A percentile compares a stretch with the other conserved stretches of the same genome.
Conservation (phyloP, 75 land plant species). For the Cupressus sempervirens region DNA sequence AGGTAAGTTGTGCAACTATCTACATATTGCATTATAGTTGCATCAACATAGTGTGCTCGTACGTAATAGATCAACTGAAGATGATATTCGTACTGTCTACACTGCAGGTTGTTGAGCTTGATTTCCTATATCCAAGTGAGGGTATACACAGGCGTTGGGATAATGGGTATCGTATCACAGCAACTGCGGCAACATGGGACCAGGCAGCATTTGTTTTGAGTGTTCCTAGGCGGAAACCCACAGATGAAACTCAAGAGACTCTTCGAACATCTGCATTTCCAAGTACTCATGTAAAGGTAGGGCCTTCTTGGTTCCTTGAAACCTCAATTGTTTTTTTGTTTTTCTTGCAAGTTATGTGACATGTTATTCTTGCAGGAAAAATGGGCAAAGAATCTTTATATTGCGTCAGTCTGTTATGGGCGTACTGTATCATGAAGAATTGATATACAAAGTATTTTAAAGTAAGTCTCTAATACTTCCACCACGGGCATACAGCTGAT, state of each 20-base stretch:
- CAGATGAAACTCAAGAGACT: slow-evolving; percentile 79
- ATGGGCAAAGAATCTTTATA: slow-evolving; percentile 58
- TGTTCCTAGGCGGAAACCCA: slow-evolving; percentile 55
- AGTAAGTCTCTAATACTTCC: slow-evolving; percentile 2
- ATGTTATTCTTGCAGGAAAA: slow-evolving; percentile 38
- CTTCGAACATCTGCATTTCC: slow-evolving; percentile 78
- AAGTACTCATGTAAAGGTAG: slow-evolving; percentile 71
- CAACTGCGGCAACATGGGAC: slow-evolving; percentile 74
- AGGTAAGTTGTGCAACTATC: slow-evolving; percentile 26
- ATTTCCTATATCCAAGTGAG: slow-evolving; percentile 81
- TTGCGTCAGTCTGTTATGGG: slow-evolving; percentile 56
- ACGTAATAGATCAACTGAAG: background rate
- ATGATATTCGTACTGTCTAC: background rate
- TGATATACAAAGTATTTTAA: background rate
- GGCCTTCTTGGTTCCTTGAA: background rate
- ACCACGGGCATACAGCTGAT: slow-evolving; percentile 14
- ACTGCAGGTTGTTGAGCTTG: slow-evolving; percentile 69
- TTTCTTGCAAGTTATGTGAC: slow-evolving; percentile 5
- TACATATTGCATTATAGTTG: background rate
- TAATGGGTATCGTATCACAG: slow-evolving; percentile 68
- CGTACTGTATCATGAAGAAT: slow-evolving; percentile 41
- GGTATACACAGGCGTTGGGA: slow-evolving; percentile 86
- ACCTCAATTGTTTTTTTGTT: background rate
- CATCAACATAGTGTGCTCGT: background rate
- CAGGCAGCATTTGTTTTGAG: slow-evolving; percentile 83